phyloP scores from a whole-genome alignment of 352 stramenopile species.

The Thalassiosira mediterranea region DNA sequence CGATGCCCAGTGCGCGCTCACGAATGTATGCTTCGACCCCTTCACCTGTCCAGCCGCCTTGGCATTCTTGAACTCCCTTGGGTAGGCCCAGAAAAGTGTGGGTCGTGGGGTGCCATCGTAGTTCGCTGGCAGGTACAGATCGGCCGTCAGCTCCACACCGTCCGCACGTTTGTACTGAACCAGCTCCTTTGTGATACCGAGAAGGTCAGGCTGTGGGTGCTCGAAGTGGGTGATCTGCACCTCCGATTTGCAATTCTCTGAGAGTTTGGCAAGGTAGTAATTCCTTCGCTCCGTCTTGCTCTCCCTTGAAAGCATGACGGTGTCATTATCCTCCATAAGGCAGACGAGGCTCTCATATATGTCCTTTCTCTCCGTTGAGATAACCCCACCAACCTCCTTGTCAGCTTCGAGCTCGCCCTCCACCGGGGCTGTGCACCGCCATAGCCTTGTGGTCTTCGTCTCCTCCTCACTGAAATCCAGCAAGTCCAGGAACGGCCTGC shows the following conservation, averaged over 20 bases:
- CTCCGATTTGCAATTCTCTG: slow-evolving; percentile 11
- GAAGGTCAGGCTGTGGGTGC: slow-evolving; percentile 52
- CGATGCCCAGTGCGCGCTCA: slow-evolving; percentile 48
- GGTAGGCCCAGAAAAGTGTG: slow-evolving; percentile 59
- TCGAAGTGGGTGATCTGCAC: slow-evolving; percentile 49
- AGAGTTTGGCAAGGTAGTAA: slow-evolving; percentile 44
- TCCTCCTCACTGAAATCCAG: slow-evolving; percentile 39
- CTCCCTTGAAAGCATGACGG: slow-evolving; percentile 51
- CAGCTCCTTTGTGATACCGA: slow-evolving; percentile 53
- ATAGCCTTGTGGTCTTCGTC: slow-evolving; percentile 38
- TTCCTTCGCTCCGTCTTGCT: slow-evolving; percentile 44
- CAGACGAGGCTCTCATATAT: slow-evolving; percentile 43
- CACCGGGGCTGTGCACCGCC: slow-evolving; percentile 40
- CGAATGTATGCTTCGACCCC: slow-evolving; percentile 42
- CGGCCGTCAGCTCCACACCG: slow-evolving; percentile 50
- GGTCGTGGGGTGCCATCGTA: slow-evolving; percentile 46
- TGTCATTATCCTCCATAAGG: slow-evolving; percentile 48
- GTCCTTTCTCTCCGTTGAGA: slow-evolving; percentile 41
- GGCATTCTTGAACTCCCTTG: slow-evolving; percentile 50
- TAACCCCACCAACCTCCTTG: slow-evolving; percentile 49
- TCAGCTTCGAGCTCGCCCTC: slow-evolving; percentile 47
- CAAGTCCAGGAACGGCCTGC: slow-evolving; percentile 51
- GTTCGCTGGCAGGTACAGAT: slow-evolving; percentile 52
- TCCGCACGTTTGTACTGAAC: slow-evolving; percentile 54
- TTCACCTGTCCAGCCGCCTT: slow-evolving; percentile 58